These are phyloP conservation scores for Hypomontagnella submonticulosa DNA, from an alignment of 495 filamentous ascomycete species.

Conservation along the genomic window DNA sequence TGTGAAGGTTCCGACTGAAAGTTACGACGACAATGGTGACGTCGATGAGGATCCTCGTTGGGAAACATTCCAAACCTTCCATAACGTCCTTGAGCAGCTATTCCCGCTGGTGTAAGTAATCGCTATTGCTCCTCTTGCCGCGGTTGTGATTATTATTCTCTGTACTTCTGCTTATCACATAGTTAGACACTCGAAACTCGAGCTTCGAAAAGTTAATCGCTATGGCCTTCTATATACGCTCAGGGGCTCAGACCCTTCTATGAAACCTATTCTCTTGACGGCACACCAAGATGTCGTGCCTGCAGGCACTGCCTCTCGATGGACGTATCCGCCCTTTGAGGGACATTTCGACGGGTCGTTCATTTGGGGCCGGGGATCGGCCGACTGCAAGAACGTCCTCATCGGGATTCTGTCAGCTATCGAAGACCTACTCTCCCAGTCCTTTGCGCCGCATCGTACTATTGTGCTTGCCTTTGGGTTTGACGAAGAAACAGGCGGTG, in stretches of 20 bases:
- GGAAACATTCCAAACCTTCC: slow-evolving; percentile 57
- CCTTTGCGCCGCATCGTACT: slow-evolving; percentile 63
- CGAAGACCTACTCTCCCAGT: slow-evolving; percentile 63
- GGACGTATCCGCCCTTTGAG: slow-evolving; percentile 69
- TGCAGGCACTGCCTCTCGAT: slow-evolving; percentile 57
- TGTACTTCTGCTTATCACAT: neutral
- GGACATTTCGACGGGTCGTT: slow-evolving; percentile 65
- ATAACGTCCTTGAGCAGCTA: slow-evolving; percentile 51
- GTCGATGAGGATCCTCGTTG: slow-evolving; percentile 61
- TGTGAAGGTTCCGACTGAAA: slow-evolving; percentile 59
- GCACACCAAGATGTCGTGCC: slow-evolving; percentile 74
- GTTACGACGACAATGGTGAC: slow-evolving; percentile 60
- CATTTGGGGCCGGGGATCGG: slow-evolving; percentile 68
- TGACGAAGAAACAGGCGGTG: slow-evolving; percentile 70
- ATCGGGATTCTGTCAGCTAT: slow-evolving; percentile 66
- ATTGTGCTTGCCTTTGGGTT: slow-evolving; percentile 69
- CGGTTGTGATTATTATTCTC: neutral
- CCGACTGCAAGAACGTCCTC: slow-evolving; percentile 71
- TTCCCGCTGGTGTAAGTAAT: slow-evolving; percentile 53
- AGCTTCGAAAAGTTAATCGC: slow-evolving; percentile 65
- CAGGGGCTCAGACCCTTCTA: slow-evolving; percentile 58
- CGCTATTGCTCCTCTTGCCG: neutral
- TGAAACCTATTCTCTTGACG: slow-evolving; percentile 70
- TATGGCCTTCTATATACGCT: slow-evolving; percentile 69
- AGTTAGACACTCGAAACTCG: slow-evolving; percentile 40